These are phyloP conservation scores for Geotrichum histeridarum DNA, from an alignment of 1,139 yeast species.

Conservation along the genomic window DNA sequence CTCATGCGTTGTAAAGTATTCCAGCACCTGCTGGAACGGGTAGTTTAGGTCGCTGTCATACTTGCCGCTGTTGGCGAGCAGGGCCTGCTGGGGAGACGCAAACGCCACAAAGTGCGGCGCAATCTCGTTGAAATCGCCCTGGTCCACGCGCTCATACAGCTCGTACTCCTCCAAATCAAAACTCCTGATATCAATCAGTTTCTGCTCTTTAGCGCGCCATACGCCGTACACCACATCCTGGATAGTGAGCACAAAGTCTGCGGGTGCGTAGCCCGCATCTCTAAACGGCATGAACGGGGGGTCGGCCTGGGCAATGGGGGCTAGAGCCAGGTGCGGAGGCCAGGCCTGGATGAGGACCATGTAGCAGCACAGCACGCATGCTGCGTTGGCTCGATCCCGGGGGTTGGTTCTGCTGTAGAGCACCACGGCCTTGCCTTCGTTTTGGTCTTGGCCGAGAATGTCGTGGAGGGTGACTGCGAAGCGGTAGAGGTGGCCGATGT, in stretches of 20 bases:
- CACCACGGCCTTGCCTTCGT: conserved; percentile 84
- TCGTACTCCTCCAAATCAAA: conserved; percentile 90
- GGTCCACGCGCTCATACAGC: conserved; percentile 89
- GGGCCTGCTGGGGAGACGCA: conserved; percentile 93
- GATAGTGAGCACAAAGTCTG: conserved; percentile 87
- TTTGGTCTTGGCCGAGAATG: conserved; percentile 78
- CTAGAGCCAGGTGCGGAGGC: conserved; percentile 97
- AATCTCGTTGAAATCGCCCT: conserved; percentile 89
- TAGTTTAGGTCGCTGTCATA: conserved; percentile 28
- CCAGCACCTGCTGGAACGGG: conserved; percentile 67
- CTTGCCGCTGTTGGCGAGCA: conserved; percentile 24
- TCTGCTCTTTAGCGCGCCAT: conserved; percentile 95
- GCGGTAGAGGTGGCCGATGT: conserved; percentile 85
- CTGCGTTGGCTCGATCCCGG: conserved; percentile 87
- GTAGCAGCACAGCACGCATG: conserved; percentile 87
- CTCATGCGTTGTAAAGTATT: conserved; percentile 62
- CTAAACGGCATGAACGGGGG: conserved; percentile 94
- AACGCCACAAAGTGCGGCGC: conserved; percentile 94
- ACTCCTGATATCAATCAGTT: conserved; percentile 77
- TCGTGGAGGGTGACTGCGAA: conserved; percentile 94
- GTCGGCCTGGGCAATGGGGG: conserved; percentile 85
- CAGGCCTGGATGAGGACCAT: conserved; percentile 93
- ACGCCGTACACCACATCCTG: conserved; percentile 94
- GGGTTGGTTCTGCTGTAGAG: conserved; percentile 80
- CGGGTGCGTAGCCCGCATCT: conserved; percentile 95